A percentile compares a stretch with the other conserved stretches of the same genome.
phyloP scores from a whole-genome alignment of 2,329 filamentous ascomycete genomes.

The Sarocladium strictum region DNA sequence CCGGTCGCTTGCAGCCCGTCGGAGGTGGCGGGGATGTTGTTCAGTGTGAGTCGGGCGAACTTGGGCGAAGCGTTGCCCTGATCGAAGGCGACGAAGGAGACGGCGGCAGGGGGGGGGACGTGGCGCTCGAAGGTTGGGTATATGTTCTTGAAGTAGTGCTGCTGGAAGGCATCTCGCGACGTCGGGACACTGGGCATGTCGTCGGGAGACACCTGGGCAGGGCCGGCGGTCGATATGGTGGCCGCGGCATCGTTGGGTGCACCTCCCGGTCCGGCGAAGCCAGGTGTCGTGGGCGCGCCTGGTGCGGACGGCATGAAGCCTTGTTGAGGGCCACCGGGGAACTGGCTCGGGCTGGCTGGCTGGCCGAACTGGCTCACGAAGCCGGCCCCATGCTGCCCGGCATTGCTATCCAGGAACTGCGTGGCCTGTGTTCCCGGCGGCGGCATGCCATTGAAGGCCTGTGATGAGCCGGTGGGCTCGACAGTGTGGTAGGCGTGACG shows the following conservation, averaged over 20 bases:
- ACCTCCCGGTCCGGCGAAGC: conserved; percentile 17
- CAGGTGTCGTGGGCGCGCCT: conserved; percentile 10
- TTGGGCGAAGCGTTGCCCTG: conserved; percentile 97
- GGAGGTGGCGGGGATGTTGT: conserved; percentile 79
- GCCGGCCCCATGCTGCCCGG: conserved; percentile 15
- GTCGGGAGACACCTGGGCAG: conserved; percentile 70
- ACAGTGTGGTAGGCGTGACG: conserved; percentile 87
- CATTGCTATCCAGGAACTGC: conserved; percentile 30
- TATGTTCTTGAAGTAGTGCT: conserved; percentile 78
- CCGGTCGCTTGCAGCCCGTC: conserved; percentile 77
- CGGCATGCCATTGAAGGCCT: conserved; percentile 64
- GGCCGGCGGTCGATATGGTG: conserved; percentile 26
- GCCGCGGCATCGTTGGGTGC: conserved; percentile 23
- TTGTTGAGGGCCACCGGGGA: conserved; percentile 52
- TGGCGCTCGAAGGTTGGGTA: conserved; percentile 96
- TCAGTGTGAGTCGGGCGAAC: conserved; percentile 83
- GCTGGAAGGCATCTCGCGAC: conserved; percentile 75
- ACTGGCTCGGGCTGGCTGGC: conserved; percentile 46
- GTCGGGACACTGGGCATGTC: conserved; percentile 87
- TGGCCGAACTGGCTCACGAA: conserved; percentile 39
- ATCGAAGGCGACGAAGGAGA: conserved; percentile 89
- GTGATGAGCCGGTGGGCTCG: conserved; percentile 63
- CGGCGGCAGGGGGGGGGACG: conserved; percentile 78
- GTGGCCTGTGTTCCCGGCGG: conserved; percentile 44
- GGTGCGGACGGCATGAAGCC: conserved; percentile 23